Evolutionary conservation across 352 stramenopile genomes (phyloP).

Genomic region (Phytopythium vexans): DNA sequence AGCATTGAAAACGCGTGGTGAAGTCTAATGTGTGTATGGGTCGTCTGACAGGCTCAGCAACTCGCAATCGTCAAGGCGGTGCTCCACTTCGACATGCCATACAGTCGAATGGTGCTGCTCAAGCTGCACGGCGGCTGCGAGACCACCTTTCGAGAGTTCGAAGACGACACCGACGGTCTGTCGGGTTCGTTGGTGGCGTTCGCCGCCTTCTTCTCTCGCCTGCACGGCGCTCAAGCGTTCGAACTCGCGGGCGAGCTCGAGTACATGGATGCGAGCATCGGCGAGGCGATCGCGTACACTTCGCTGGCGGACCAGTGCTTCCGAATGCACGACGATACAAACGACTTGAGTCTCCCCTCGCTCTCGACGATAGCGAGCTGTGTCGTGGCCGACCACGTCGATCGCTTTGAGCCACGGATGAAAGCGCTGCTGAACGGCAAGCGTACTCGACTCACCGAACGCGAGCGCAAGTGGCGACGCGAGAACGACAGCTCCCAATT

Average conservation of each 20-base stretch:
- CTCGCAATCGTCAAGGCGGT: conserved; percentile 35
- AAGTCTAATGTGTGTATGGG: no score
- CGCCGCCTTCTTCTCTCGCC: conserved; percentile 21
- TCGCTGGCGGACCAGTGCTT: conserved; percentile 14
- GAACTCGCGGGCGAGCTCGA: conserved; percentile 20
- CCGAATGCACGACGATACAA: conserved; percentile 4
- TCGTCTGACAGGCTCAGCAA: conserved; percentile 25
- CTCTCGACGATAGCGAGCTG: conserved; percentile 7
- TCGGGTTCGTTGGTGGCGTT: conserved; percentile 19
- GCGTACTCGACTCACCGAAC: conserved; percentile 6
- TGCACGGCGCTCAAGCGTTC: conserved; percentile 26
- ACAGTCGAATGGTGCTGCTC: conserved; percentile 24
- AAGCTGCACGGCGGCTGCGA: conserved; percentile 34
- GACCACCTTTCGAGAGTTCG: conserved; percentile 16
- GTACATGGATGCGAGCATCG: conserved; percentile 13
- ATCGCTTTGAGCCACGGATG: background rate
- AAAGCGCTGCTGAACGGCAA: conserved; percentile 8
- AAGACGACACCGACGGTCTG: conserved; percentile 7
- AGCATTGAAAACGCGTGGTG: no score
- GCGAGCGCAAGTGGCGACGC: conserved; percentile 8
- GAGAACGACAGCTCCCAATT: conserved; percentile 35
- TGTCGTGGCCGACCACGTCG: background rate
- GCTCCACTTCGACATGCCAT: conserved; percentile 22
- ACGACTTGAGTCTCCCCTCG: conserved; percentile 11
- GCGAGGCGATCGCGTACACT: conserved; percentile 26